A percentile compares a stretch with the other conserved stretches of the same genome.
Evolutionary conservation across 371 early-diverging fungal species (phyloP).

Genomic region (Mucor irregularis): DNA sequence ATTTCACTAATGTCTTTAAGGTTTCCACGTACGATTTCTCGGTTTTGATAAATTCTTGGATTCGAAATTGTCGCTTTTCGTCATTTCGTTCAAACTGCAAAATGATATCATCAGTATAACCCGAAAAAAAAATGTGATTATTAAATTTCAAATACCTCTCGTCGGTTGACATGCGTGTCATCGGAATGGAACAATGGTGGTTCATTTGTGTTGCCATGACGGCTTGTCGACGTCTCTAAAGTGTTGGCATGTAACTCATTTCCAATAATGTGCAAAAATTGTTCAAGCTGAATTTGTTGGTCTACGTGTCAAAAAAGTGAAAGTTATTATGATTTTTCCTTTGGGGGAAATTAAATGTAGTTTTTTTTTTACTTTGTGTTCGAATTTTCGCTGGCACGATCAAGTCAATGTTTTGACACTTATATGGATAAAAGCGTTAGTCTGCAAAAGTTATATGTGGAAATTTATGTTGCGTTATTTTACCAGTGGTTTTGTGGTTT

Average conservation of each 20-base stretch:
- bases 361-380: conserved; percentile 20
- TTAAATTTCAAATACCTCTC: background rate
- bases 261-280: conserved; percentile 24
- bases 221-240: background rate
- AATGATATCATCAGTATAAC: background rate
- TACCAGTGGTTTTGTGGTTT: conserved; percentile 25
- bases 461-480: background rate
- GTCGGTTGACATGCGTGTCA: background rate
- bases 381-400: conserved; percentile 29
- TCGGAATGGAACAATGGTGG: background rate
- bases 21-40: conserved; percentile 45
- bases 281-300: conserved; percentile 24
- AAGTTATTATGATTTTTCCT: background rate
- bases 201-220: background rate
- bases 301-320: background rate
- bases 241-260: conserved; percentile 1
- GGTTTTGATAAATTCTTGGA: conserved; percentile 43
- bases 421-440: background rate
- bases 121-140: background rate
- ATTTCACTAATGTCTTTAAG: conserved; percentile 28
- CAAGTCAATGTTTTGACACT: conserved; percentile 47
- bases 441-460: background rate
- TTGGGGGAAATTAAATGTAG: background rate
- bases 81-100: conserved; percentile 26
- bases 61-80: conserved; percentile 29